Conservation (phyloP, 768 basidiomycete genomes). For the Russula lepida region DNA sequence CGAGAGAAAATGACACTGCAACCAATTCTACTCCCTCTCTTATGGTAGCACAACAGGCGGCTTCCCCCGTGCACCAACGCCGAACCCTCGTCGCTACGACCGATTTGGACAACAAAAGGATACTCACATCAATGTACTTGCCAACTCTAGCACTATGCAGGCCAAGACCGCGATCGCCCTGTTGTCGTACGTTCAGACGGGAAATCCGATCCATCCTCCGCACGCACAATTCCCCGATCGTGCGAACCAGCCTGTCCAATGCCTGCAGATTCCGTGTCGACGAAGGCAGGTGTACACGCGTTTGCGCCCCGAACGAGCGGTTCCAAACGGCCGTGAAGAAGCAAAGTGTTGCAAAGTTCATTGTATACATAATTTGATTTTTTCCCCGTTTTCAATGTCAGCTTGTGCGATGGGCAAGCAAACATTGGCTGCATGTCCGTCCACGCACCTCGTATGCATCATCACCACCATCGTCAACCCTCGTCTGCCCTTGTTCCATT, state of each 20-base stretch:
- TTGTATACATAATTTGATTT: conserved; percentile 7
- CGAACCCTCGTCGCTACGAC: conserved; percentile 6
- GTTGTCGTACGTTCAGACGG: conserved; percentile 6
- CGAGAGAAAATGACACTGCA: not conserved
- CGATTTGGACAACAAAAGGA: conserved; percentile 13
- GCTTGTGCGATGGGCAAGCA: not conserved
- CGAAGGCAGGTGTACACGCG: conserved; percentile 13
- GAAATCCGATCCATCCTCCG: conserved; percentile 18
- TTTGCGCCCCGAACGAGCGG: conserved; percentile 6
- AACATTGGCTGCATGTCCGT: not conserved
- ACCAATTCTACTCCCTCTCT: not conserved
- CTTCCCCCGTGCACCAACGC: not conserved
- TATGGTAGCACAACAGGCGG: conserved; percentile 3
- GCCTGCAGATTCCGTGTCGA: conserved; percentile 13
- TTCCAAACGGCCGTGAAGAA: not conserved
- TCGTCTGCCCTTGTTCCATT: conserved; percentile 9
- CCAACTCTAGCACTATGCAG: conserved; percentile 12
- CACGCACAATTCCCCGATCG: conserved; percentile 15
- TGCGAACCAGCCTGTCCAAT: conserved; percentile 10
- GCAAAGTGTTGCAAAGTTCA: not conserved
- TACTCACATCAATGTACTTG: conserved; percentile 20
- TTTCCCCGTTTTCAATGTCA: conserved; percentile 6
- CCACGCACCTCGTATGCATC: conserved; percentile 9
- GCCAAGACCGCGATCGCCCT: conserved; percentile 6
- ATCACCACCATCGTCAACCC: not conserved